Base-by-base conservation (phyloP, 306 rosid species). In the Pterocarpus santalinus region DNA sequence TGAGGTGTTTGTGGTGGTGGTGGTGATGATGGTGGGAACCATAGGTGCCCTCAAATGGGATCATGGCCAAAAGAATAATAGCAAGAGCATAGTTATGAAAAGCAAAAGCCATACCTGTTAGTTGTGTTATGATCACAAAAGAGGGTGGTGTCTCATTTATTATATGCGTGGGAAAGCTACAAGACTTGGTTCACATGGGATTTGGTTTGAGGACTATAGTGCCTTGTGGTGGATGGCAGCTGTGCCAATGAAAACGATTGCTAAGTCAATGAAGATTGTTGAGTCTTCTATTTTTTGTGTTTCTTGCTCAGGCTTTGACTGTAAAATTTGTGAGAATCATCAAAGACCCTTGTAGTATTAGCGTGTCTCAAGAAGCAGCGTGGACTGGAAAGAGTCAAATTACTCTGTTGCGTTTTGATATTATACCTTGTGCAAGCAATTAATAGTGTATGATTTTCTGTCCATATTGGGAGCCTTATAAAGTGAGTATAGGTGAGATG, bases 1-100 rank as follows among this genome's bases (percentile, higher is more conserved):
- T 89, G 47, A 86, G 69, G 57, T 82, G 82, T 7, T 70, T 73
- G 47, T 82, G 68, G 4, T 70, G 5, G 7, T 62, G 83, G 39
- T 83, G 73, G 52, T 80, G 78, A 1, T 73, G 80, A 22, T 9
- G 9, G 0, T 14, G 12, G 5, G 85, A 79, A 69, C 32, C 52
- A 44, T 73, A 64, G 30, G 75, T 55, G 15, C 62, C 67, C 76
- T 78, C 39, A 41, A 69, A 69, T 49, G 72, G 84, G 33, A 62
- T 64, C 60, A 41, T 41, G 60, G 79, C 72, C 17, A 87, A 39
- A 56, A 87, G 49, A 2, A 80, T 30, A 63, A 77, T n/a, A 53
- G 53, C 65, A 79, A 83, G 58, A 65, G 55, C 55, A 53, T 57
- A 70, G 49, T 63, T 63, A 0, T 60, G 65, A 7, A 61, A 33